These are phyloP conservation scores for Colletotrichum euphorbiae DNA, from an alignment of 2,329 filamentous ascomycete species.

Conservation along the genomic window DNA sequence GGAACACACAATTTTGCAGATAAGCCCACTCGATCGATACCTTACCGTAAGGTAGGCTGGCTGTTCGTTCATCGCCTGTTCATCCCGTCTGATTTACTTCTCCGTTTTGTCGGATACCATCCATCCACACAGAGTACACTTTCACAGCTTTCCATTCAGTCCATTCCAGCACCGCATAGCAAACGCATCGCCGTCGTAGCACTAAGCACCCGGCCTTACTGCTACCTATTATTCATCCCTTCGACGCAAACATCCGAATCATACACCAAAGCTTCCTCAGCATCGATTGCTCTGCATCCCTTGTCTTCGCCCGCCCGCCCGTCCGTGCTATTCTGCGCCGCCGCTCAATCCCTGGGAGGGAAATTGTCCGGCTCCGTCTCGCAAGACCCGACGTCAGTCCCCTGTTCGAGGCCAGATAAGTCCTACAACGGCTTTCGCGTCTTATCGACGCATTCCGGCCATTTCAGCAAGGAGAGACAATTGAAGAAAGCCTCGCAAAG, in stretches of 20 bases:
- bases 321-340: constrained; percentile 24
- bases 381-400: neutral
- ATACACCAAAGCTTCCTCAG: neutral
- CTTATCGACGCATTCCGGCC: neutral
- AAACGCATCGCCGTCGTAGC: neutral
- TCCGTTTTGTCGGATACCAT: neutral
- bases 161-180: neutral
- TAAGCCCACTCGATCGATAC: neutral
- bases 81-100: constrained; percentile 19
- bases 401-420: constrained; percentile 27
- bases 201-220: neutral
- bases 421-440: constrained; percentile 5
- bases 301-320: constrained; percentile 5
- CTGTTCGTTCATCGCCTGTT: constrained; percentile 24
- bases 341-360: neutral
- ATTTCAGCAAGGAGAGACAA: neutral
- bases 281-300: constrained; percentile 24
- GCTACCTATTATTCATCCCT: constrained; percentile 16
- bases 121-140: no score
- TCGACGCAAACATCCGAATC: constrained; percentile 10
- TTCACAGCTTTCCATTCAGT: neutral
- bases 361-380: constrained; percentile 13
- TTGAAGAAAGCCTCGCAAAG: neutral
- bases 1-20: neutral
- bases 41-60: neutral